phyloP scores from a whole-genome alignment of 768 basidiomycete species.

The Boletus coccyginus region DNA sequence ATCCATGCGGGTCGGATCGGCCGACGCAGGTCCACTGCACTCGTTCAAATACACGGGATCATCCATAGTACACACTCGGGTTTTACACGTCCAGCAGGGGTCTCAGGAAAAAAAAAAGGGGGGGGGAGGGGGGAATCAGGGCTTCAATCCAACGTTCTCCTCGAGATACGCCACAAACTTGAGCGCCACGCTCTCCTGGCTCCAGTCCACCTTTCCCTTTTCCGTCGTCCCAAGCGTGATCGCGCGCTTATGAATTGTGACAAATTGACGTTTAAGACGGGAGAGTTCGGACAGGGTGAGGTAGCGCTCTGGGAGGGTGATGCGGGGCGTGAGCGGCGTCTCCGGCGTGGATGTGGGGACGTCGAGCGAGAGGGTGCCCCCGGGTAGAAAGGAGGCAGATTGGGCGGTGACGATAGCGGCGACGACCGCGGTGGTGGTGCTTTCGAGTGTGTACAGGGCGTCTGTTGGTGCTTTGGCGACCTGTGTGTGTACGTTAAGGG shows the following conservation, averaged over 20 bases:
- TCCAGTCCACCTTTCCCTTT: conserved; percentile 75
- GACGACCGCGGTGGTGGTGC: conserved; percentile 67
- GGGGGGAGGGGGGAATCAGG: conserved; percentile 23
- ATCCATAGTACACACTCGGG: too few relatives aligned
- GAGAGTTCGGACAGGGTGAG: conserved; percentile 87
- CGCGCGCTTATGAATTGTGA: conserved; percentile 85
- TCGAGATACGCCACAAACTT: conserved; percentile 74
- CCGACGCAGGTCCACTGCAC: too few relatives aligned
- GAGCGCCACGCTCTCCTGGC: conserved; percentile 61
- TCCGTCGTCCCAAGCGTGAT: conserved; percentile 81
- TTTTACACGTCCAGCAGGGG: too few relatives aligned
- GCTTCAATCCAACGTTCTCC: conserved; percentile 51
- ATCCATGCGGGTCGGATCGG: too few relatives aligned
- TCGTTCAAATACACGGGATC: too few relatives aligned
- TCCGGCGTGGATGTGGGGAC: conserved; percentile 38
- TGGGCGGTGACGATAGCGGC: conserved; percentile 69
- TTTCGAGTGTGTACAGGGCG: conserved; percentile 83
- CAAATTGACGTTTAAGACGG: conserved; percentile 87
- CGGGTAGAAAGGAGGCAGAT: conserved; percentile 42
- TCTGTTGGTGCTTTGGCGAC: conserved; percentile 81
- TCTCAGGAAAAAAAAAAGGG: too few relatives aligned
- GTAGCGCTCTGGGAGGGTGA: conserved; percentile 66
- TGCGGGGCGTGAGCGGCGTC: conserved; percentile 6
- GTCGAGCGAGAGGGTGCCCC: conserved; percentile 39
- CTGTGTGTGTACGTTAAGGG: conserved; percentile 36